Evolutionary conservation across 2,329 filamentous ascomycete species (phyloP), one percentile per base, ranked within the genome.

Genomic region (Atkinsonella texensis): DNA sequence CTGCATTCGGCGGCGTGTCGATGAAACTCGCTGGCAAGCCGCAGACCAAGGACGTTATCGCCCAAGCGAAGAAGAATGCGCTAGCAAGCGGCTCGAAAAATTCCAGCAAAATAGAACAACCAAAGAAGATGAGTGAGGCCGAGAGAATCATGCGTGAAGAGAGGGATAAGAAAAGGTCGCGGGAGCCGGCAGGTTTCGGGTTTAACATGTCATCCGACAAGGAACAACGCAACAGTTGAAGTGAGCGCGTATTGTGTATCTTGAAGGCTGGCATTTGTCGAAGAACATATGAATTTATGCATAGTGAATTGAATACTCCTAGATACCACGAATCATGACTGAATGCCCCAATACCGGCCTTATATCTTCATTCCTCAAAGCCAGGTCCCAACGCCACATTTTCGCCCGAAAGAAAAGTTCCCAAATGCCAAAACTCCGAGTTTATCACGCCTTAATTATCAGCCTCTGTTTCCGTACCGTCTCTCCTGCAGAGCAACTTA

Each of bases 131-230:
- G 79, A 91, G 86, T 60, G 88, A 94, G 63, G 85, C 84, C 3
- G 89, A 91, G 68, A 78, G 85, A 50, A 94, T 93, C 61, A 95
- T 95, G 89, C 87, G 85, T 66, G 84, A 87, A 59, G 86, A 90
- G 62, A 76, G 88, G 67, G 85, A 89, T 59, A 74, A 77, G 56
- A 89, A 89, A 63, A 74, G 83, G 51, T 68, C 74, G 35, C 71
- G 79, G 46, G 76, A 73, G 10, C 63, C 63, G 4, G 66, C 65
- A 1, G 74, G 74, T 0, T 72, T 73, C 49, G 74, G 74, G 0
- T 72, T 73, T 49, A 69, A 68, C 17, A 73, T 73, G 46, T 65
- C 70, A 7, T 67, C 71, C 1, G 67, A 68, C 47, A 83, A 83
- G 68, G 79, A 76, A 59, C 76, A 71, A 53, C 73, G 70, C 56